Percentiles rank a stretch among this genome's conserved stretches.
These are phyloP conservation scores for Karstenula rhodostoma DNA, from an alignment of 2,329 filamentous ascomycete genomes.

Conservation along the genomic window DNA sequence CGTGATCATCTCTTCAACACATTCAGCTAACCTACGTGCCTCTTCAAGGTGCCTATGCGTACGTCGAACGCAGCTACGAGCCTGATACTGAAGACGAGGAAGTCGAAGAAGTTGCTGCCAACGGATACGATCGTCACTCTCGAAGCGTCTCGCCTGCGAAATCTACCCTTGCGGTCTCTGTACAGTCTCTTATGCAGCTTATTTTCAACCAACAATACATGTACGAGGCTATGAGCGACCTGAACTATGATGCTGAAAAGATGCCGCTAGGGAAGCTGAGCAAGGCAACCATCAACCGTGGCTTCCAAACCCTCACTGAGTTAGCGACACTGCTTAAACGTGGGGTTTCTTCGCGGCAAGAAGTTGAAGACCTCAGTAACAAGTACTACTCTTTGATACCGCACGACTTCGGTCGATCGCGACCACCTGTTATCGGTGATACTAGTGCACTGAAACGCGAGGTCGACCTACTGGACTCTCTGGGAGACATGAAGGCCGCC, in stretches of 20 bases:
- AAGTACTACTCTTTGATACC: slow-evolving; percentile 83
- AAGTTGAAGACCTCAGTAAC: slow-evolving; percentile 74
- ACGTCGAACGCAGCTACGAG: slow-evolving; percentile 80
- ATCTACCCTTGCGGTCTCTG: slow-evolving; percentile 65
- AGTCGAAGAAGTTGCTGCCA: slow-evolving; percentile 34
- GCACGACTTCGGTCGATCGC: slow-evolving; percentile 77
- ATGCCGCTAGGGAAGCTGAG: slow-evolving; percentile 85
- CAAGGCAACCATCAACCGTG: slow-evolving; percentile 76
- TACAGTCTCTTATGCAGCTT: slow-evolving; percentile 76
- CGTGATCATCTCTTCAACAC: background rate
- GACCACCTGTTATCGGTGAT: slow-evolving; percentile 72
- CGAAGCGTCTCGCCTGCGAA: slow-evolving; percentile 32
- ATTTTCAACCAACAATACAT: slow-evolving; percentile 85
- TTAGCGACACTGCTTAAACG: slow-evolving; percentile 72
- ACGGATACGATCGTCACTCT: slow-evolving; percentile 40
- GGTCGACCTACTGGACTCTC: slow-evolving; percentile 78
- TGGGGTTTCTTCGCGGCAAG: slow-evolving; percentile 57
- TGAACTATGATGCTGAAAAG: slow-evolving; percentile 79
- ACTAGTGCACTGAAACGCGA: slow-evolving; percentile 72
- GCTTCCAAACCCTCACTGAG: slow-evolving; percentile 80
- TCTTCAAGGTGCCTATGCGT: slow-evolving; percentile 65
- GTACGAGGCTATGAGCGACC: slow-evolving; percentile 67
- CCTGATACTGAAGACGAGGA: slow-evolving; percentile 66
- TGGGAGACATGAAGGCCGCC: slow-evolving; percentile 86
- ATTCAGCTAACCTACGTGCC: background rate